phyloP scores from a whole-genome alignment of 176 grass and related monocot genomes.

The Lolium perenne region DNA sequence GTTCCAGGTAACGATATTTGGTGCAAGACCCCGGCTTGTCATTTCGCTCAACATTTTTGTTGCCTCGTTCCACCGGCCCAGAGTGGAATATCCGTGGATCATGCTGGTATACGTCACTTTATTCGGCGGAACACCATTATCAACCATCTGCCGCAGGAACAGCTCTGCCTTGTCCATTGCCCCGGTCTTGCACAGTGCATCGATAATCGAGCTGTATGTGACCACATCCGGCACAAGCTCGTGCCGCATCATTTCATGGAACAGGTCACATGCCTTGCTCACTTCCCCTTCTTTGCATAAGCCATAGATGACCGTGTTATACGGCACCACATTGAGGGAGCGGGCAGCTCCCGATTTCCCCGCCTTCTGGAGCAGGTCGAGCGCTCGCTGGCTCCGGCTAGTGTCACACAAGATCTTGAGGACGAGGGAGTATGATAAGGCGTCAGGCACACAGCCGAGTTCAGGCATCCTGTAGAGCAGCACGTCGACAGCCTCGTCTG shows the following conservation, averaged over 20 bases:
- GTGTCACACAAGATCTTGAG: slow-evolving; percentile 32
- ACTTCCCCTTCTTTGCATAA: neutral
- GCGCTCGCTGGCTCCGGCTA: slow-evolving; percentile 18
- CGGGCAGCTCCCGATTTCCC: neutral
- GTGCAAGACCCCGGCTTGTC: neutral
- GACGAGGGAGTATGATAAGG: slow-evolving; percentile 12
- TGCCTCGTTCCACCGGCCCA: neutral
- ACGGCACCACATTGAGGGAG: slow-evolving; percentile 23
- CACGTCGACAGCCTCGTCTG: too few relatives aligned
- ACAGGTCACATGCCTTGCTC: neutral
- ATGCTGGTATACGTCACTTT: neutral
- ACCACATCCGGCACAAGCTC: neutral
- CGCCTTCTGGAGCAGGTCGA: slow-evolving; percentile 27
- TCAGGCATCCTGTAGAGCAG: slow-evolving; percentile 39
- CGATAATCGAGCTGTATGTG: neutral
- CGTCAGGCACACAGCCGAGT: slow-evolving; percentile 20
- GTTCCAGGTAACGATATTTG: neutral
- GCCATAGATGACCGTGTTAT: neutral
- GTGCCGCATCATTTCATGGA: neutral
- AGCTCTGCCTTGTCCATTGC: neutral
- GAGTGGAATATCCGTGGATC: neutral
- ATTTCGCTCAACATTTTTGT: neutral
- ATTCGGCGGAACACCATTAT: neutral
- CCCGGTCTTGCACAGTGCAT: neutral
- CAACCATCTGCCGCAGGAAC: neutral